phyloP scores from a whole-genome alignment of 495 filamentous ascomycete species.

The Aspergillus funiculosus region DNA sequence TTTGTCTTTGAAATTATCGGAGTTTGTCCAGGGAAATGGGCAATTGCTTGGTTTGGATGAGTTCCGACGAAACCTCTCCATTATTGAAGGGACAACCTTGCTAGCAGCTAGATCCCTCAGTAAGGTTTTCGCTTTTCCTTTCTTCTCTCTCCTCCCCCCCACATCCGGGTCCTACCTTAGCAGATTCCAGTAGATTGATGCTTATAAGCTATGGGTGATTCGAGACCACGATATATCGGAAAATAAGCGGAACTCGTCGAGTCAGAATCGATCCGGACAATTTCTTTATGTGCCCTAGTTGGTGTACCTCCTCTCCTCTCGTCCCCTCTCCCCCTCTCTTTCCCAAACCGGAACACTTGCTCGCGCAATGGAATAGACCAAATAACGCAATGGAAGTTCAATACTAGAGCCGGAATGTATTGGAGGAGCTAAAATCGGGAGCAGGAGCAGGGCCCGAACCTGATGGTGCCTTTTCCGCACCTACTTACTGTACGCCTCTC shows the following conservation, averaged over 20 bases:
- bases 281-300: conserved; percentile 9
- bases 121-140: conserved; percentile 14
- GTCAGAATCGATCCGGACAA: conserved; percentile 12
- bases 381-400: no score
- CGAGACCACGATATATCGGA: conserved; percentile 21
- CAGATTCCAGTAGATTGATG: conserved; percentile 14
- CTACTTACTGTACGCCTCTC: background rate
- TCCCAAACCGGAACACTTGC: no score
- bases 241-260: conserved; percentile 18
- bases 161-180: conserved; percentile 2
- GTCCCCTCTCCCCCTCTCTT: background rate
- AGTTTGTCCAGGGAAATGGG: background rate
- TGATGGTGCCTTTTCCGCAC: no score
- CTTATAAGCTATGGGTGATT: conserved; percentile 4
- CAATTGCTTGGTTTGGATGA: conserved; percentile 9
- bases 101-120: conserved; percentile 5
- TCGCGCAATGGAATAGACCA: no score
- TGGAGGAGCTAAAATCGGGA: no score
- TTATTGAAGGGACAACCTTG: background rate
- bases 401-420: no score
- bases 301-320: conserved; percentile 4
- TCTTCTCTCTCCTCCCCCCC: no score
- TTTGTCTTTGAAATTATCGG: background rate
- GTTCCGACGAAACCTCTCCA: conserved; percentile 4
- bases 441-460: no score